Conservation (phyloP, 1,284 basidiomycete species). For the Stereum hirsutum region DNA sequence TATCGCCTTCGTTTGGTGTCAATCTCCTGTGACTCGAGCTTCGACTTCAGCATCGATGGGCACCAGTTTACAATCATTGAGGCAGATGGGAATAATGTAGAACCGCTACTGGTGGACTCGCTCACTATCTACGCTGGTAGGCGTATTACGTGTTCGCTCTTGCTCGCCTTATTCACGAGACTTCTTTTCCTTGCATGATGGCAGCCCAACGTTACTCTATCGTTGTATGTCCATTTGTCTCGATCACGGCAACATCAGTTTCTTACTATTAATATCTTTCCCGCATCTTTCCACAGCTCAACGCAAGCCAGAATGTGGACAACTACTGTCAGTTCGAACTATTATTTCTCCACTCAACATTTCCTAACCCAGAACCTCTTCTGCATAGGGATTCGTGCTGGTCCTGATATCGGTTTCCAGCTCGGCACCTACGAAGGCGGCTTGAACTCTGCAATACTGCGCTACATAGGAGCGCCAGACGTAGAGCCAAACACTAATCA, state of each 20-base stretch:
- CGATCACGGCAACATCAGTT: not conserved
- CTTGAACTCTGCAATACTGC: conserved; percentile 42
- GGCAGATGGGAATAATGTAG: conserved; percentile 34
- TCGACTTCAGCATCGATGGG: conserved; percentile 34
- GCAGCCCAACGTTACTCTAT: conserved; percentile 27
- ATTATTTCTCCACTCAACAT: not conserved
- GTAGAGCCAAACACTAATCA: conserved; percentile 32
- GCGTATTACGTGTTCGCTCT: not conserved
- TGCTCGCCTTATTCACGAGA: not conserved
- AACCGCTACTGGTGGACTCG: conserved; percentile 30
- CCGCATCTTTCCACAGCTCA: conserved; percentile 13
- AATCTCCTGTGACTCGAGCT: conserved; percentile 25
- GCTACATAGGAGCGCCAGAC: conserved; percentile 35
- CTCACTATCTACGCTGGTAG: conserved; percentile 28
- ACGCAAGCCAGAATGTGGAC: conserved; percentile 26
- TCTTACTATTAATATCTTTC: too few species aligned
- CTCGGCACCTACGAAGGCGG: conserved; percentile 20
- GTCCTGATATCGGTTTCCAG: not conserved
- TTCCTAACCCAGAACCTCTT: conserved; percentile 15
- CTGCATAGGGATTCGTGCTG: conserved; percentile 14
- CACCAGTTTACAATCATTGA: conserved; percentile 44
- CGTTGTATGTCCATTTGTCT: conserved; percentile 17
- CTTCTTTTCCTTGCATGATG: not conserved
- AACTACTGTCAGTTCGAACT: conserved; percentile 27
- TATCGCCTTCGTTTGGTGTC: conserved; percentile 27